Evolutionary conservation across 1,139 yeast genomes (phyloP), one percentile per base, ranked within the genome.

Genomic region (Yamadazyma atlantica): DNA sequence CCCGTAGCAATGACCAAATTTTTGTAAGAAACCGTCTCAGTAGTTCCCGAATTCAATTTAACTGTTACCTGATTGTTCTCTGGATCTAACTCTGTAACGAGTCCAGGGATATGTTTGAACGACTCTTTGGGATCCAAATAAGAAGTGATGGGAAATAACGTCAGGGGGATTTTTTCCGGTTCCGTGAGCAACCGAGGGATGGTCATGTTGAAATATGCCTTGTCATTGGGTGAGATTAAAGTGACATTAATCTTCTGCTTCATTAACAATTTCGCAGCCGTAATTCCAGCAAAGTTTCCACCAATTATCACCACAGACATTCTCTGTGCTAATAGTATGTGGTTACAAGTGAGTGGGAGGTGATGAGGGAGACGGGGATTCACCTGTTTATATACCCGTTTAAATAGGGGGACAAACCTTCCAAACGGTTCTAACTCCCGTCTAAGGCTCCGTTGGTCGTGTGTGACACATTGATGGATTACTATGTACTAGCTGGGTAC

Each of bases 281-380:
- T 29, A 9, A 54, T 41, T 6, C 58, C 73, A 10, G 66, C 68
- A 38, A 44, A 64, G 4, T 66, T 62, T 4, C 62, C 69, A 12
- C 73, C 73, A 27, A 66, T 50, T 14, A 67, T 57, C 4, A 62
- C 58, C 12, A 63, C 49, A 26, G 43, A n/a, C n/a, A n/a, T n/a
- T n/a, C n/a, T n/a, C n/a, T n/a, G n/a, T n/a, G n/a, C n/a, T n/a
- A n/a, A n/a, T n/a, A n/a, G n/a, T n/a, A n/a, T n/a, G n/a, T n/a
- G n/a, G n/a, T n/a, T n/a, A n/a, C n/a, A n/a, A n/a, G n/a, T n/a
- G n/a, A n/a, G n/a, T n/a, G n/a, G n/a, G n/a, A n/a, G n/a, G n/a
- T n/a, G n/a, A n/a, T n/a, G n/a, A n/a, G n/a, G n/a, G n/a, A n/a
- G n/a, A n/a, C n/a, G n/a, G n/a, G n/a, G n/a, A n/a, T n/a, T n/a